Conservation (phyloP, 2,329 filamentous ascomycete genomes). For the Fusarium nelsonii region DNA sequence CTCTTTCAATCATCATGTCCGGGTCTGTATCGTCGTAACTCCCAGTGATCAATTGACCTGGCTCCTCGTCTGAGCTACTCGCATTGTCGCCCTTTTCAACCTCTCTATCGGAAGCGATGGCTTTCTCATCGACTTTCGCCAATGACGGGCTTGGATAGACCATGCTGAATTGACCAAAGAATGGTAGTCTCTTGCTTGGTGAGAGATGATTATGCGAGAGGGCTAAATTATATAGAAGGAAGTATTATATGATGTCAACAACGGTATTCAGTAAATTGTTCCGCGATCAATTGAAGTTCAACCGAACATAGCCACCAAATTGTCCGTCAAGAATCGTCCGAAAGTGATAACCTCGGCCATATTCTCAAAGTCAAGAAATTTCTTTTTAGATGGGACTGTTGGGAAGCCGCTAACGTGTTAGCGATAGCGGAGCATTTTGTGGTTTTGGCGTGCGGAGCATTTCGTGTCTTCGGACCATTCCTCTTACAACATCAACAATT, state of each 20-base stretch:
- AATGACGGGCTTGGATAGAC: background rate
- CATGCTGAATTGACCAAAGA: background rate
- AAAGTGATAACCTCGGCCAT: background rate
- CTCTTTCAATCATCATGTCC: background rate
- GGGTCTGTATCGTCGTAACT: background rate
- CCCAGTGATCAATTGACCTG: background rate
- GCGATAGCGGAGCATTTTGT: constrained; percentile 5
- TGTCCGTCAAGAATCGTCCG: background rate
- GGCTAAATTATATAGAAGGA: background rate
- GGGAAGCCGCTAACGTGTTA: background rate
- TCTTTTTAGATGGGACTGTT: constrained; percentile 8
- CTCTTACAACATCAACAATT: background rate
- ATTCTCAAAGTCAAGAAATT: background rate
- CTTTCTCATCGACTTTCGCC: background rate
- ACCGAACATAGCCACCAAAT: background rate
- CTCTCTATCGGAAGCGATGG: background rate
- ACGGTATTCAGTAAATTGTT: too few relatives aligned
- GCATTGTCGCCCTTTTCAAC: background rate
- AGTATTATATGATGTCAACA: background rate
- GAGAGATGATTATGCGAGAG: background rate
- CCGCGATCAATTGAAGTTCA: background rate
- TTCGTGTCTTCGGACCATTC: background rate
- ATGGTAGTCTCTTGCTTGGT: background rate
- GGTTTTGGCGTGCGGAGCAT: constrained; percentile 1
- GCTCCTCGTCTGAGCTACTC: constrained; percentile 2